These are phyloP conservation scores for Achlya hypogyna DNA, from an alignment of 352 stramenopile genomes.

Conservation along the genomic window DNA sequence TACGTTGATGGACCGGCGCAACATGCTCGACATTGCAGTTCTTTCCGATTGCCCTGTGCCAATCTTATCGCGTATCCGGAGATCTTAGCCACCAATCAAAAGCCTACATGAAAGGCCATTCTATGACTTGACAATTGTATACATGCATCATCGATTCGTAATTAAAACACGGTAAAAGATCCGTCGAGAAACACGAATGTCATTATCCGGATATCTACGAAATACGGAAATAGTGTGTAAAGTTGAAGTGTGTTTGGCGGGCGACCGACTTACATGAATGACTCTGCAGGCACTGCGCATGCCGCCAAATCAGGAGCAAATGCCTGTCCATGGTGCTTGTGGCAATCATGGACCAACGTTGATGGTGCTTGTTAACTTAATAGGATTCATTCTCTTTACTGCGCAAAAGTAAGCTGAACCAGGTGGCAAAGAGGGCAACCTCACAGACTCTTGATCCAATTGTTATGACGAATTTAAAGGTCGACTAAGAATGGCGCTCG, in stretches of 20 bases:
- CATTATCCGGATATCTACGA: background rate
- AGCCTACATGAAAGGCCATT: background rate
- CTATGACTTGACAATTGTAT: background rate
- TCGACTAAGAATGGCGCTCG: too few relatives aligned
- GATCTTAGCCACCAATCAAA: background rate
- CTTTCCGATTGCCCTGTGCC: background rate
- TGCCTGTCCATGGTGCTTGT: too few relatives aligned
- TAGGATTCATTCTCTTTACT: too few relatives aligned
- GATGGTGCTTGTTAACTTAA: too few relatives aligned
- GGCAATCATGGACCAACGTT: too few relatives aligned
- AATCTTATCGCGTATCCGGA: background rate
- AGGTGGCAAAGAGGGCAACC: too few relatives aligned
- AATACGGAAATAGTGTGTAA: background rate
- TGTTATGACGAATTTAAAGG: too few relatives aligned
- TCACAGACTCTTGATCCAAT: too few relatives aligned
- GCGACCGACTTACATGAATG: background rate
- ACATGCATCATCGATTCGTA: background rate
- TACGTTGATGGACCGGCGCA: background rate
- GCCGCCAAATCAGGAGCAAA: too few relatives aligned
- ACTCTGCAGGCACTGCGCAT: background rate
- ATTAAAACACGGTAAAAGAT: background rate
- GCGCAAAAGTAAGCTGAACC: too few relatives aligned
- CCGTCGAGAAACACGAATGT: background rate
- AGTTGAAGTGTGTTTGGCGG: background rate
- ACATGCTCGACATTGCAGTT: background rate